Conservation (phyloP, 1,284 basidiomycete species). For the Acaromyces ingoldii region DNA sequence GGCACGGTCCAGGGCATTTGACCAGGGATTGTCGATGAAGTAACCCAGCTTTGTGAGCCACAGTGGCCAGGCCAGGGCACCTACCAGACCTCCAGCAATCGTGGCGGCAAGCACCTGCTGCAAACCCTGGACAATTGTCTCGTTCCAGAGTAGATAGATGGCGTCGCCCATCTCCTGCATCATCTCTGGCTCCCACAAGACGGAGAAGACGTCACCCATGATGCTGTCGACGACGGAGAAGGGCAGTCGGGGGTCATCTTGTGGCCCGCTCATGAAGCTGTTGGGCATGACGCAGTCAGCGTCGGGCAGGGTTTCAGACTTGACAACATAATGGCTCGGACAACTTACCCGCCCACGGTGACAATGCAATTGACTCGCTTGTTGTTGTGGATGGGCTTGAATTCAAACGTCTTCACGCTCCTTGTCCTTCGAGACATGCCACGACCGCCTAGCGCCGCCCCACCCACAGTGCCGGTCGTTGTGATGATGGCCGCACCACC, state of each 20-base stretch:
- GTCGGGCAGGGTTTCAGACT: no score
- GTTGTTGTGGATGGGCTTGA: slow-evolving; percentile 50
- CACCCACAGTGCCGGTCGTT: slow-evolving; percentile 45
- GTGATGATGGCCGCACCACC: slow-evolving; percentile 50
- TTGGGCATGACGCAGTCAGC: no score
- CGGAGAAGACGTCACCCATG: slow-evolving; percentile 49
- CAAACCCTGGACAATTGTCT: slow-evolving; percentile 49
- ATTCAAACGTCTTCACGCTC: slow-evolving; percentile 49
- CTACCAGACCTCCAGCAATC: slow-evolving; percentile 44
- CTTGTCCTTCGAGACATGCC: slow-evolving; percentile 46
- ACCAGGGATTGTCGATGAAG: slow-evolving; percentile 51
- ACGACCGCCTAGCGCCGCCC: slow-evolving; percentile 43
- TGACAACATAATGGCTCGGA: no score
- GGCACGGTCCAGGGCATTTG: slow-evolving; percentile 46
- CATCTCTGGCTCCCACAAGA: slow-evolving; percentile 51
- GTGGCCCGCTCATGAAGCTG: slow-evolving; percentile 43
- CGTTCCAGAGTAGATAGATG: slow-evolving; percentile 49
- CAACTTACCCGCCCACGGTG: slow-evolving; percentile 31
- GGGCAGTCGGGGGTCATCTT: slow-evolving; percentile 46
- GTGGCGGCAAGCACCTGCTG: slow-evolving; percentile 48
- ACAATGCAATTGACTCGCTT: slow-evolving; percentile 50
- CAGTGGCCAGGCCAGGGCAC: slow-evolving; percentile 48
- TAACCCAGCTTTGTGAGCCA: slow-evolving; percentile 50
- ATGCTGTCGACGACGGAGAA: slow-evolving; percentile 50
- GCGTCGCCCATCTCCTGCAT: slow-evolving; percentile 52